These are phyloP conservation scores for Cucumis cinereus DNA, from an alignment of 306 rosid species.

Conservation along the genomic window DNA sequence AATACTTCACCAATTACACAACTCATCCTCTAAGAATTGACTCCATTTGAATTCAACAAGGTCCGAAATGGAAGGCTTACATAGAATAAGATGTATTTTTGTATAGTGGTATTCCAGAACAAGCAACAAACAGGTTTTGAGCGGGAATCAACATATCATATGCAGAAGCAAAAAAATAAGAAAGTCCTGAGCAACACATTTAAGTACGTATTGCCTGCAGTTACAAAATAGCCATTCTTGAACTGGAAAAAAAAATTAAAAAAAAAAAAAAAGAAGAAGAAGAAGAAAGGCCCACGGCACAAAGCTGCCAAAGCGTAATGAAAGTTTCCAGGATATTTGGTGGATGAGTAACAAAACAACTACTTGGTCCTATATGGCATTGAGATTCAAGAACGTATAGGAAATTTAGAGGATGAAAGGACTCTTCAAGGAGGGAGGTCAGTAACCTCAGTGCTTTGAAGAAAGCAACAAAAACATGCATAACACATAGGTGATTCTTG, in stretches of 20 bases:
- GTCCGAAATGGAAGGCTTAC: background rate
- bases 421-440: background rate
- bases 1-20: background rate
- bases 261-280: background rate
- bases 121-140: background rate
- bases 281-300: background rate
- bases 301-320: background rate
- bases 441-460: background rate
- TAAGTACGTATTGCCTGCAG: background rate
- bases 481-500: background rate
- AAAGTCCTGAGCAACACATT: background rate
- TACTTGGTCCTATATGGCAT: background rate
- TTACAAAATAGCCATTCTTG: background rate
- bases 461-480: background rate
- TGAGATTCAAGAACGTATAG: background rate
- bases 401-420: background rate
- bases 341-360: background rate
- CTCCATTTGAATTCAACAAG: background rate
- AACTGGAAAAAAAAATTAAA: background rate
- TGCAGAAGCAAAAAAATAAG: background rate
- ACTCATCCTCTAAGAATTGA: background rate
- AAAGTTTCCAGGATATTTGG: background rate
- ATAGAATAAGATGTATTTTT: background rate
- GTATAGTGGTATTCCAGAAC: background rate
- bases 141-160: background rate